Base-by-base conservation (phyloP, 345 rosid genomes). In the Eucalyptus pauciflora region DNA sequence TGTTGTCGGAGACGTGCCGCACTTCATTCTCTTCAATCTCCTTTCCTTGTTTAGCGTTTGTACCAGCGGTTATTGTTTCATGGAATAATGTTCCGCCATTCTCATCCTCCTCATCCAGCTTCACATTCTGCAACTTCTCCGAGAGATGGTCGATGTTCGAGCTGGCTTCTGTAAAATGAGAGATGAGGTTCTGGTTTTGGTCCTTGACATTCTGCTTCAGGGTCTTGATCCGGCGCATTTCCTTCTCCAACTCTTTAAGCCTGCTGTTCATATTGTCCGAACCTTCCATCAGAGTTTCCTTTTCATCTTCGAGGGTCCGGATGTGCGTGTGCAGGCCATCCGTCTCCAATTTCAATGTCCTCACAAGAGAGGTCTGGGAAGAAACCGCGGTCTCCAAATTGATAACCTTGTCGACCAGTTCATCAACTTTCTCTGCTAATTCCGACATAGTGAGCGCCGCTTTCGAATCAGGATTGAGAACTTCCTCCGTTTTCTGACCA, bases 371-470 rank as follows among this genome's bases (percentile, higher is more conserved):
- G 76, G 87, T 88, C 87, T 97, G 97, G 90, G 98, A 95, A 13
- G 94, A 93, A 41, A 94, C 94, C 13, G 89, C 91, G 18, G 93
- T 92, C 90, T 97, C 98, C 91, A 96, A 89, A 48, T 88, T 90
- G 60, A 93, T 94, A 54, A 97, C 96, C 90, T 92, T 96, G 9
- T 95, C 94, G n/a, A 94, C 98, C 88, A 96, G 96, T 88, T 94
- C 94, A 88, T 97, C 96, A 46, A 97, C 94, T 88, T 92, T 97
- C 88, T 94, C 98, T 1, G 93, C 98, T 86, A 96, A 89, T 87
- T 94, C 92, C 54, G 92, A 89, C 81, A 94, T 94, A 2, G 98
- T 93, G 16, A 94, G 86, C 54, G 90, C 58, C 10, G 90, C 88
- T 31, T 88, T 90, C 18, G 91, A 86, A 87, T 91, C 90, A 62